Percentiles rank a stretch among this genome's conserved stretches.
Conservation (phyloP, 331 rosid genomes). For the Quercus lobata region DNA sequence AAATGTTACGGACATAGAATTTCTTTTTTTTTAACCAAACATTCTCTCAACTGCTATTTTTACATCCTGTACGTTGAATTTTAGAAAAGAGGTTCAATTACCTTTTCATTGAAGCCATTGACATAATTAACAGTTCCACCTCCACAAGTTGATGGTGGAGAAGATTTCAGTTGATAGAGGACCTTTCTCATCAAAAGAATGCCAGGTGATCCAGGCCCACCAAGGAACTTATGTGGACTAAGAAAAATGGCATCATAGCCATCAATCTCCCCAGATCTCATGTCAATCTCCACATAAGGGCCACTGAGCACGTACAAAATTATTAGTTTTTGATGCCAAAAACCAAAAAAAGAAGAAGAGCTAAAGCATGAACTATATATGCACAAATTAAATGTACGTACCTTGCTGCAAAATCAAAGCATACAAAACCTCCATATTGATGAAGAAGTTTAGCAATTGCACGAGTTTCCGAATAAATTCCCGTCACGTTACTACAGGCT, state of each 20-base stretch:
- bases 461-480: constrained; percentile 53
- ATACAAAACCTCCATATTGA: constrained; percentile 48
- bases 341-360: too few species aligned
- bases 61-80: too few species aligned
- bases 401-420: constrained; percentile 93
- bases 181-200: constrained; percentile 55
- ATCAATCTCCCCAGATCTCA: constrained; percentile 49
- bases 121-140: constrained; percentile 84
- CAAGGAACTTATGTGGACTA: constrained; percentile 80
- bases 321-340: too few species aligned
- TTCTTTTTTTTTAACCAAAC: too few species aligned
- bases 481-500: constrained; percentile 79
- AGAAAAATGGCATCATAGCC: constrained; percentile 74
- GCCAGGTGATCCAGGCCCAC: constrained; percentile 88
- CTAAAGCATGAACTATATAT: not conserved
- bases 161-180: constrained; percentile 44
- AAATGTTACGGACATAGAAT: too few species aligned
- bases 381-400: constrained; percentile 9
- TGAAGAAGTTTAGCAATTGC: constrained; percentile 67
- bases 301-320: constrained; percentile 32
- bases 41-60: too few species aligned
- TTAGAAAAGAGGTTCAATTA: not conserved
- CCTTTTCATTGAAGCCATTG: constrained; percentile 69
- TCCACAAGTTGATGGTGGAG: constrained; percentile 85
- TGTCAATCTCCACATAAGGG: constrained; percentile 65